phyloP scores from a whole-genome alignment of 345 rosid species.

The Euphorbia tirucalli region DNA sequence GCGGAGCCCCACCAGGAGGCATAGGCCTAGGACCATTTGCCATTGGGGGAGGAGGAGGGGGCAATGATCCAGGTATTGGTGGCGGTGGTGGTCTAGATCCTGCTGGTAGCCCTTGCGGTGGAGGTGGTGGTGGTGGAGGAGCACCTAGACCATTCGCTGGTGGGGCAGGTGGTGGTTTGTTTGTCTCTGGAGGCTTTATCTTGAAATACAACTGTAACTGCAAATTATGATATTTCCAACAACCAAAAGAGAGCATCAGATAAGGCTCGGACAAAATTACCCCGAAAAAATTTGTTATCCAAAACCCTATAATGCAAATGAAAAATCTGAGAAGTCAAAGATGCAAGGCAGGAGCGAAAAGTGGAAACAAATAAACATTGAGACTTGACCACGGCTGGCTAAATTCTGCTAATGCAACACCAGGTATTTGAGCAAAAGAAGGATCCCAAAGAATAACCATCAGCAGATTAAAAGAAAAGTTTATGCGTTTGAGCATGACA shows the following conservation, averaged over 20 bases:
- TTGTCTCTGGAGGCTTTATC: slow-evolving; percentile 69
- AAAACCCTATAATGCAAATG: background rate
- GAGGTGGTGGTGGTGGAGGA: slow-evolving; percentile 71
- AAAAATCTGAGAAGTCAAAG: background rate
- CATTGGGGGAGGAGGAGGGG: slow-evolving; percentile 86
- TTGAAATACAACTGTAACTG: slow-evolving; percentile 96
- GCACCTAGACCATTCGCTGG: slow-evolving; percentile 58
- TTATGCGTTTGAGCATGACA: background rate
- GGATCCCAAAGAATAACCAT: background rate
- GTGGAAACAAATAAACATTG: no score
- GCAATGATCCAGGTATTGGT: slow-evolving; percentile 47
- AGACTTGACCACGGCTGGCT: background rate
- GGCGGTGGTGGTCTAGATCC: slow-evolving; percentile 57
- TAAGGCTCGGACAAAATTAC: background rate
- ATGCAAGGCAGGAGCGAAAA: no score
- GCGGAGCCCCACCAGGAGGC: slow-evolving; percentile 67
- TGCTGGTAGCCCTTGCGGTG: slow-evolving; percentile 57
- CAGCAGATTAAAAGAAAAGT: background rate
- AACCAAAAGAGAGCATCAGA: background rate
- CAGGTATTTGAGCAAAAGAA: background rate
- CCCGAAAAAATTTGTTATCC: background rate
- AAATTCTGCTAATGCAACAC: background rate
- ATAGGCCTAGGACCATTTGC: slow-evolving; percentile 63
- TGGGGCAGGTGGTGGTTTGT: slow-evolving; percentile 62
- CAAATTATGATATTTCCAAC: slow-evolving; percentile 11